These are phyloP conservation scores for Aristolochia contorta DNA, from an alignment of 164 flowering plant genomes.

Conservation along the genomic window DNA sequence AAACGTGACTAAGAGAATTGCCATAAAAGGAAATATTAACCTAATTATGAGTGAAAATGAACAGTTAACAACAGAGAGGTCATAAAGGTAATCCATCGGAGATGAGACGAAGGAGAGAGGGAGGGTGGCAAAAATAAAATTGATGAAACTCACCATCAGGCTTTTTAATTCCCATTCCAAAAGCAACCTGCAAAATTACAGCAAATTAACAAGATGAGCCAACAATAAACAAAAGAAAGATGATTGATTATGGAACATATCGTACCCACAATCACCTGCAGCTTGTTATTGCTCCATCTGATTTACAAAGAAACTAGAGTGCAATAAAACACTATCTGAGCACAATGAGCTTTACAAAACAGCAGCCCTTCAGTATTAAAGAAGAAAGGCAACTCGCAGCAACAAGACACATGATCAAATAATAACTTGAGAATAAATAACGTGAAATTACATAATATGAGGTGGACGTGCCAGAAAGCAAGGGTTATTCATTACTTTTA, in stretches of 20 bases:
- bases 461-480: too few species aligned
- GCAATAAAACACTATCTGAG: neutral
- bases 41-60: neutral
- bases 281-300: conserved; percentile 85
- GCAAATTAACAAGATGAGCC: conserved; percentile 1
- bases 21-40: conserved; percentile 1
- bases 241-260: conserved; percentile 30
- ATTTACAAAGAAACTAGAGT: conserved; percentile 9
- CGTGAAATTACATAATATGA: too few species aligned
- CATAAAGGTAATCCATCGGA: too few species aligned
- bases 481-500: too few species aligned
- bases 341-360: too few species aligned
- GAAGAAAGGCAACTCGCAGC: neutral
- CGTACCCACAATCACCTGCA: conserved; percentile 96
- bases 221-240: conserved; percentile 1
- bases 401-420: too few species aligned
- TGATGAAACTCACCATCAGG: conserved; percentile 81
- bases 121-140: too few species aligned
- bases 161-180: conserved; percentile 99
- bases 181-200: conserved; percentile 71
- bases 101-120: too few species aligned
- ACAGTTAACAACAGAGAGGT: too few species aligned
- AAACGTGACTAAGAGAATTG: conserved; percentile 77
- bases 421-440: too few species aligned
- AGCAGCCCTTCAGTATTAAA: too few species aligned